These are phyloP conservation scores for Trametes gibbosa DNA, from an alignment of 768 basidiomycete genomes.

Conservation along the genomic window DNA sequence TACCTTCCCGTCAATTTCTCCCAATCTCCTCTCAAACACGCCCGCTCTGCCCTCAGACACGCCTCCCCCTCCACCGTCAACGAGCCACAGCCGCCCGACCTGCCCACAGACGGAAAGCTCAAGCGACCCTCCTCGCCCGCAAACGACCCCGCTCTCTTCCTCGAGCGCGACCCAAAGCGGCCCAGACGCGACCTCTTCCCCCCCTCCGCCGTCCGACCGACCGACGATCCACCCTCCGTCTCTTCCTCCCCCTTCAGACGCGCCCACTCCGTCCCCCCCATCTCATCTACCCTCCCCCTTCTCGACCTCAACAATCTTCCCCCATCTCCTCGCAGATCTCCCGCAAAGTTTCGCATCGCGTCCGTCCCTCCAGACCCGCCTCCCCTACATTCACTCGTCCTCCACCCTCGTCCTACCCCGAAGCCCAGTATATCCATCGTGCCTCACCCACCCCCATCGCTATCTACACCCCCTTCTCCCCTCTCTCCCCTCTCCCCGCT, in stretches of 20 bases:
- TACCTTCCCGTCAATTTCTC: conserved; percentile 1
- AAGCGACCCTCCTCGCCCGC: conserved; percentile 13
- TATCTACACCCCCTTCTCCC: not conserved
- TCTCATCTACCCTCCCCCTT: conserved; percentile 12
- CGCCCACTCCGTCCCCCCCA: conserved; percentile 18
- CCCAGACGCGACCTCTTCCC: conserved; percentile 7
- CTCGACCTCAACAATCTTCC: conserved; percentile 21
- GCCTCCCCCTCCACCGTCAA: not conserved
- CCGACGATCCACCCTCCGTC: not conserved
- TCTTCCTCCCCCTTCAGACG: conserved; percentile 1
- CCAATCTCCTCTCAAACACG: conserved; percentile 10
- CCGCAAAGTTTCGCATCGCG: conserved; percentile 19
- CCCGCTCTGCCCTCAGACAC: not conserved
- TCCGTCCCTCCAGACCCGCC: conserved; percentile 17
- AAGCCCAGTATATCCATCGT: too few relatives aligned
- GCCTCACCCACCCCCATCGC: not conserved
- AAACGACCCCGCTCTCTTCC: conserved; percentile 6
- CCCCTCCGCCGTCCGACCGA: conserved; percentile 8
- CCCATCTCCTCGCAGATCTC: conserved; percentile 18
- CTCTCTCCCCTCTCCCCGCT: conserved; percentile 11
- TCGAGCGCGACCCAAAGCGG: conserved; percentile 10
- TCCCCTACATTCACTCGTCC: not conserved
- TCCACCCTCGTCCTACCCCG: not conserved
- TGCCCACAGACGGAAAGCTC: not conserved
- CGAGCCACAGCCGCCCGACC: not conserved